Evolutionary conservation across 306 rosid genomes (phyloP).

Genomic region (Quercus wislizeni): DNA sequence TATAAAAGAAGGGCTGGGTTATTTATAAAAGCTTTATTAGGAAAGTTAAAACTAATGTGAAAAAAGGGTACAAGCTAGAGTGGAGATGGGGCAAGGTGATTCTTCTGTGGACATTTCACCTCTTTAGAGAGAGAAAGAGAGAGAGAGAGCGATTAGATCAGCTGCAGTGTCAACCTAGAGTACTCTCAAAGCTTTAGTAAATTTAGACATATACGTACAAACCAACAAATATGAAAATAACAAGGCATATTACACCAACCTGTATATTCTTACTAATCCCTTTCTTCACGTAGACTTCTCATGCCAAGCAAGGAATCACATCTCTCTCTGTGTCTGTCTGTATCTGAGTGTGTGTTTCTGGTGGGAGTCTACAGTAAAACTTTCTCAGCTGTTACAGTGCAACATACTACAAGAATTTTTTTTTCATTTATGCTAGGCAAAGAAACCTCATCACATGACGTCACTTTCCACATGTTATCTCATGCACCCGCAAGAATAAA

Average conservation of each 20-base stretch:
- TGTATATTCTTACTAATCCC: constrained; percentile 20
- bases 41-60: neutral
- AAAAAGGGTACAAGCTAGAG: constrained; percentile 49
- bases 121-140: constrained; percentile 28
- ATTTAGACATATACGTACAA: constrained; percentile 38
- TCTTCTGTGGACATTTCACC: constrained; percentile 66
- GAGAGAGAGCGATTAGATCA: constrained; percentile 17
- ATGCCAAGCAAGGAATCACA: constrained; percentile 38
- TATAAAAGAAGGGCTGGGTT: neutral
- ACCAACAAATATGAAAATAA: constrained; percentile 2
- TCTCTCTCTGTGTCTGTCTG: neutral
- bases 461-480: neutral
- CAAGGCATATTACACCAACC: constrained; percentile 6
- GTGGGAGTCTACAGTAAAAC: neutral
- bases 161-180: constrained; percentile 78
- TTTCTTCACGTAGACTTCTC: constrained; percentile 48
- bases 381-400: neutral
- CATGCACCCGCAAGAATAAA: neutral
- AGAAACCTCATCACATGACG: neutral
- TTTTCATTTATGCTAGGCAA: neutral
- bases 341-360: neutral
- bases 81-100: constrained; percentile 70
- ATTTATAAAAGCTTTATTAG: neutral
- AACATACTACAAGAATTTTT: neutral
- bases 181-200: constrained; percentile 53